phyloP scores from a whole-genome alignment of 192 early-diverging fungal genomes.

The Dispira parvispora region DNA sequence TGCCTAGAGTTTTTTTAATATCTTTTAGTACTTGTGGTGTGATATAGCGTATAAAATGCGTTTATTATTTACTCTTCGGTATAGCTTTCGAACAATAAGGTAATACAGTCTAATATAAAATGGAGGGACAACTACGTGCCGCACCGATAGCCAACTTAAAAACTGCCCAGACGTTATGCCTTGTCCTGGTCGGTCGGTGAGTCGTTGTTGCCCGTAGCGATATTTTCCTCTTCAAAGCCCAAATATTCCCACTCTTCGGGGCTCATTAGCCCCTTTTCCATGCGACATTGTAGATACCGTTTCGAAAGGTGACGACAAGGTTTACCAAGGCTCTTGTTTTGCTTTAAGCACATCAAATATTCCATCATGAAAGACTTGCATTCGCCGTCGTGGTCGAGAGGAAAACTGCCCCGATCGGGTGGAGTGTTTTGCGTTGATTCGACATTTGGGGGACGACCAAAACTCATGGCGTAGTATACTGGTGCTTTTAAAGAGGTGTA shows the following conservation, averaged over 20 bases:
- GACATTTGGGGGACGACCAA: conserved; percentile 51
- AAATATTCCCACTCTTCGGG: conserved; percentile 29
- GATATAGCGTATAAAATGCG: too few relatives aligned
- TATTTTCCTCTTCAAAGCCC: conserved; percentile 22
- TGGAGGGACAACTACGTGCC: too few relatives aligned
- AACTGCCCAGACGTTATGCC: too few relatives aligned
- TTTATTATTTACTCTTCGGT: too few relatives aligned
- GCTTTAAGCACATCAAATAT: conserved; percentile 65
- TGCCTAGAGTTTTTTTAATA: too few relatives aligned
- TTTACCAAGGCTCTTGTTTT: conserved; percentile 48
- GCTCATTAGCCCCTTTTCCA: conserved; percentile 49
- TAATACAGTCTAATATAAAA: too few relatives aligned
- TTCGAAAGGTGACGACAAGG: conserved; percentile 57
- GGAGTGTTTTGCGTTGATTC: conserved; percentile 44
- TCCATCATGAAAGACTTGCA: conserved; percentile 62
- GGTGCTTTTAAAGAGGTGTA: not conserved
- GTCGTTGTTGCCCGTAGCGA: not conserved
- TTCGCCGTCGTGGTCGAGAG: conserved; percentile 72
- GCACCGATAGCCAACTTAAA: too few relatives aligned
- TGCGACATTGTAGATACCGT: conserved; percentile 73
- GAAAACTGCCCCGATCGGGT: conserved; percentile 81
- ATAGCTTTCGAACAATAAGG: too few relatives aligned
- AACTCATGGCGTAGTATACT: conserved; percentile 34
- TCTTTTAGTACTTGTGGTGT: too few relatives aligned
- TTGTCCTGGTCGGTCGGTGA: not conserved